Evolutionary conservation across 768 basidiomycete genomes (phyloP), one percentile per base, ranked within the genome.

Genomic region (Cystoderma amianthinum): DNA sequence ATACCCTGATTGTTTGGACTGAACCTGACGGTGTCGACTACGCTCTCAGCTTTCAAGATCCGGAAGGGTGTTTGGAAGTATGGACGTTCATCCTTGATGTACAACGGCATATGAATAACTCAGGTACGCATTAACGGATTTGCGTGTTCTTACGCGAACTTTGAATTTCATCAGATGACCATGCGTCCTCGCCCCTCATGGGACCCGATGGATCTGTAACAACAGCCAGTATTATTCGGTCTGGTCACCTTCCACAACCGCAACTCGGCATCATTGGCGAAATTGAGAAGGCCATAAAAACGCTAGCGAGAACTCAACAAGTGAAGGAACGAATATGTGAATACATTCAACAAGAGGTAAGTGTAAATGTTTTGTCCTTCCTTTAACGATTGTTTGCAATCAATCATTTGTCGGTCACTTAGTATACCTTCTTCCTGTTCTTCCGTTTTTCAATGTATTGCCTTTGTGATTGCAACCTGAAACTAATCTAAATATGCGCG

Each of bases 1-100:
- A 97, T 56, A 99, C 96, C 10, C 75, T 99, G 36, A 97, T 99
- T 51, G 95, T 97, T 15, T 99, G 96, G 96, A 98, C 95, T 3
- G 95, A 98, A 58, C 87, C 90, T 1, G 85, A 89, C 48, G 89
- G 90, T 20, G 80, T 86, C 25, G 96, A 99, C 61, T 94, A 96
- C 57, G 95, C 95, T 2, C 70, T 99, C 40, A 95, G 92, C 52
- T 99, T 99, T 52, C 95, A 97, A 56, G 95, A 97, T 52, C 78
- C 89, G 1, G 89, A 92, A 47, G 96, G 94, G 21, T 99, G 95
- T 51, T 74, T 82, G 22, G 93, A 98, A 67, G 89, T 98, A 37
- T 99, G 96, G 95, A 87, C 85, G 53, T 99, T 97, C 60, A 95
- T 99, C 51, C 66, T 76, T 47, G 90, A 95, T 55, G 90, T 97